phyloP scores from a whole-genome alignment of 352 stramenopile genomes.

The Phytophthora syringae region DNA sequence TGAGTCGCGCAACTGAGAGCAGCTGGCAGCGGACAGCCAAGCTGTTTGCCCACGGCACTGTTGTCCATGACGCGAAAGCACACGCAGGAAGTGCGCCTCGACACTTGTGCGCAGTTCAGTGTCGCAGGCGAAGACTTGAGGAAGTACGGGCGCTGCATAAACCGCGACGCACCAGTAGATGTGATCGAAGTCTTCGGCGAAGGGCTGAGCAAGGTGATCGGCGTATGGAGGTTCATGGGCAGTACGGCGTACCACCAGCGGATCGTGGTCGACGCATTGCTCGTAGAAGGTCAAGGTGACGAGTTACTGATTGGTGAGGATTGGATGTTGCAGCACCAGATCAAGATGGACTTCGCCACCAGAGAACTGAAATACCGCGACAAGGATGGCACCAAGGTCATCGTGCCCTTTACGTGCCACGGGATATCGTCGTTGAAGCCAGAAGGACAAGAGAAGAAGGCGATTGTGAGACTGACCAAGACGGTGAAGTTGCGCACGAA shows the following conservation, averaged over 20 bases:
- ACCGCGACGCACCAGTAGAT: neutral
- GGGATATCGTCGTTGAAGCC: neutral
- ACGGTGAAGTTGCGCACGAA: constrained; percentile 2
- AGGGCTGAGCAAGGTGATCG: neutral
- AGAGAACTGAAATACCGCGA: constrained; percentile 3
- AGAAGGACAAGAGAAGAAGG: no score
- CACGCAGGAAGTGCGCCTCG: constrained; percentile 3
- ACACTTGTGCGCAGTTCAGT: constrained; percentile 5
- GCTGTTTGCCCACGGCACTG: constrained; percentile 2
- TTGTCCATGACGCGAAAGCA: neutral
- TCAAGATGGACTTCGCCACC: constrained; percentile 9
- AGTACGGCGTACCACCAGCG: constrained; percentile 5
- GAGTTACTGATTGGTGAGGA: constrained; percentile 19
- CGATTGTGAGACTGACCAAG: neutral
- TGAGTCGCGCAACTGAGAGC: constrained; percentile 1
- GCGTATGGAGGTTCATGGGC: neutral
- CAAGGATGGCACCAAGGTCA: neutral
- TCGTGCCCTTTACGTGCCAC: constrained; percentile 11
- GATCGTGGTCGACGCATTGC: neutral
- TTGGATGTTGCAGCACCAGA: constrained; percentile 8
- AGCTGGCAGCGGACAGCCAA: neutral
- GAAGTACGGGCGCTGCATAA: neutral
- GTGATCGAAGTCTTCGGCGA: constrained; percentile 14
- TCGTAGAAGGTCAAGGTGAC: constrained; percentile 4
- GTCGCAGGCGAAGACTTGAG: neutral